Evolutionary conservation across 2,329 filamentous ascomycete genomes (phyloP), one percentile per base, ranked within the genome.

Genomic region (Scedosporium dehoogii): DNA sequence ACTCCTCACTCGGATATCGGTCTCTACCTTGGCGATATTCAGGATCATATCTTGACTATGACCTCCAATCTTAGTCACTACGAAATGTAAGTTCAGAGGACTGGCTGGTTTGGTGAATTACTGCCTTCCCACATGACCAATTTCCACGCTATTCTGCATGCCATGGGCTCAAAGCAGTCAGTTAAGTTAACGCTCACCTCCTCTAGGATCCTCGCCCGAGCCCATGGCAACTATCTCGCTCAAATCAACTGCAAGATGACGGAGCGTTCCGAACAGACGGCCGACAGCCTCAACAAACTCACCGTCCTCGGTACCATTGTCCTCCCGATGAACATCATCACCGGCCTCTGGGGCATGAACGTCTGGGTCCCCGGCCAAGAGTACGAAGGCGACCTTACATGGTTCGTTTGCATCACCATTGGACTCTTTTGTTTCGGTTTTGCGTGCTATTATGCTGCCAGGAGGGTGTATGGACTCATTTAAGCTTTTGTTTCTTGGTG

Each of bases 201-300:
- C 12, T 48, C 4, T 23, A 94, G 91, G 70, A 90, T 99, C 59
- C 82, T 99, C 29, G 91, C 91, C 58, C 86, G 94, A 63, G 92
- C 92, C 12, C 94, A 99, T 71, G 90, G 86, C 71, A 99, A 97
- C 73, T 99, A 99, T 73, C 88, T 99, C n/a, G 94, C 94, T 0
- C 94, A 99, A 73, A 97, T 99, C 77, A 97, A 97, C 75, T 96
- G 97, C 69, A 87, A 92, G 70, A 97, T 97, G 93, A 97, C 97
- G 74, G 93, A 97, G 78, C 88, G 94, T 57, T 91, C 96, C 73
- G 93, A 99, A 74, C 88, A 96, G 76, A 99, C 94, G 1, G 91
- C 92, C 48, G 93, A 99, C 72, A 92, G 97, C 1, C 83, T 99
- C 12, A 92, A 92, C 66, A 96, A 94, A 74, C 83, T 99, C 64